Evolutionary conservation across 164 flowering plant genomes (phyloP), one percentile per base, ranked within the genome.

Genomic region (Taxillus chinensis): DNA sequence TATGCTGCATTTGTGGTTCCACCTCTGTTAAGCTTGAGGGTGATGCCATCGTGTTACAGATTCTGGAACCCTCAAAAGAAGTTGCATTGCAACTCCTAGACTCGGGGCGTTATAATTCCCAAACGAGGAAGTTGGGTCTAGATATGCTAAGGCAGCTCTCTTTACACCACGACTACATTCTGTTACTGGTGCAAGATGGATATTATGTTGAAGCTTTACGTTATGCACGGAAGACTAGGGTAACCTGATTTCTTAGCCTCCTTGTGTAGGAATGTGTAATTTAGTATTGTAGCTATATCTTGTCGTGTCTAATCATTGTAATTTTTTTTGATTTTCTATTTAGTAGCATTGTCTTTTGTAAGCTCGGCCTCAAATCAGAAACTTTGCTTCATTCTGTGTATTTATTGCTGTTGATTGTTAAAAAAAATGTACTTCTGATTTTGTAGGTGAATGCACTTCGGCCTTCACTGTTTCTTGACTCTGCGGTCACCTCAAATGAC

Each of bases 31-130:
- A 41, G 11, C 10, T 51, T 57, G 10, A 64, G 14, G 50, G 42
- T 49, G 17, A 43, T 59, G 42, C 37, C 41, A 40, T 51, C 60
- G 40, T 42, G 11, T 64, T 68, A 67, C 86, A 93, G 99, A 85
- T 93, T 61, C 67, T 93, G 64, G 99, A 93, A 67, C 95, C 96
- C 42, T 90, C 99, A 17, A 90, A 83, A 76, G 97, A 93, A 77
- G 95, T 90, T 53, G 99, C 99, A 57, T 50, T 83, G 64, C 99
- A 90, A 72, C 89, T 93, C 49, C 67, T 90, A 41, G 97, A 84
- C 60, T 86, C 89, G 38, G 99, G 99, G 61, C 81, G 87, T 27
- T 84, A 83, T 61, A 79, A 89, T 73, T 56, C 52, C 6, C 83
- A 70, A 51, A 85, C 82, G 38, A 77, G 95, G 71, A 93, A 93